Conservation (phyloP, 352 stramenopile species). For the Elongisporangium prolatum region DNA sequence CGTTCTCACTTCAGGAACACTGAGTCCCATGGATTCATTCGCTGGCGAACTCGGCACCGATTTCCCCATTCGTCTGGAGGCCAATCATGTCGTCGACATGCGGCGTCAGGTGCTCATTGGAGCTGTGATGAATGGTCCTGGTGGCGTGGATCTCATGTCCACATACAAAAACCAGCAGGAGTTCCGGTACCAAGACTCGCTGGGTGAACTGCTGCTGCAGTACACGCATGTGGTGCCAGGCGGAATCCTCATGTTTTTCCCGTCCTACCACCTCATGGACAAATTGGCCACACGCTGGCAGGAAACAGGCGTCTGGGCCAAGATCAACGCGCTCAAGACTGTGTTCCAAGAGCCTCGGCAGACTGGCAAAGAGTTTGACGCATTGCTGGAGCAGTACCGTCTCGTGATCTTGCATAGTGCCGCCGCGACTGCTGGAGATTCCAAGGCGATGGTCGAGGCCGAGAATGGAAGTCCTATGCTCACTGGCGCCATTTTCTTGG, state of each 20-base stretch:
- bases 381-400: slow-evolving; percentile 73
- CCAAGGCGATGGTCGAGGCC: slow-evolving; percentile 5
- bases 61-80: slow-evolving; percentile 78
- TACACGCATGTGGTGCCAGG: slow-evolving; percentile 66
- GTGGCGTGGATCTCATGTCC: slow-evolving; percentile 62
- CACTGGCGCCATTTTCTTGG: slow-evolving; percentile 94
- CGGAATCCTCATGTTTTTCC: slow-evolving; percentile 85
- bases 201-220: slow-evolving; percentile 69
- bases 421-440: slow-evolving; percentile 6
- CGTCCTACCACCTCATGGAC: slow-evolving; percentile 78
- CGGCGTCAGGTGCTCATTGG: slow-evolving; percentile 81
- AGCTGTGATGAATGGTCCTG: slow-evolving; percentile 60
- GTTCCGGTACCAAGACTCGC: slow-evolving; percentile 74
- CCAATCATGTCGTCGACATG: slow-evolving; percentile 87
- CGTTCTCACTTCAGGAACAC: slow-evolving; percentile 79
- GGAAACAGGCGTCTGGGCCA: slow-evolving; percentile 53
- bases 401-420: slow-evolving; percentile 16
- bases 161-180: slow-evolving; percentile 83
- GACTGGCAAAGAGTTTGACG: slow-evolving; percentile 80
- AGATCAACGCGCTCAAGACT: slow-evolving; percentile 58
- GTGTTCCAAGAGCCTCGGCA: slow-evolving; percentile 68
- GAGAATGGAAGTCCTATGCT: slow-evolving; percentile 2
- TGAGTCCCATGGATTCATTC: slow-evolving; percentile 88
- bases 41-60: slow-evolving; percentile 71
- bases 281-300: slow-evolving; percentile 66